phyloP scores from a whole-genome alignment of 345 rosid species.

The Brassica carinata region DNA sequence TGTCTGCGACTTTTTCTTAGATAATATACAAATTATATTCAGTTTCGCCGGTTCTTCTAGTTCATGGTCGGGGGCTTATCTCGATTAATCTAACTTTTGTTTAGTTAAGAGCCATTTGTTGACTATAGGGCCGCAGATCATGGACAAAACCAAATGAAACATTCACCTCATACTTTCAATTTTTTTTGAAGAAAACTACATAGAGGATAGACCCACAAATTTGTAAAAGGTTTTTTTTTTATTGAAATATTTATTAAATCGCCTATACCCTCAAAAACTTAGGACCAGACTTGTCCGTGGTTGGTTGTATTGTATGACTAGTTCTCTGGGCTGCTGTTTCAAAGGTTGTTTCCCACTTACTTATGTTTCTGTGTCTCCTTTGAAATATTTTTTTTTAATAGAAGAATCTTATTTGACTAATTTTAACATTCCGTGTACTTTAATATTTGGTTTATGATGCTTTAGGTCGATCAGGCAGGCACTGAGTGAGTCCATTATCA shows the following conservation, averaged over 20 bases:
- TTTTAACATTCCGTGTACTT: background rate
- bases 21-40: background rate
- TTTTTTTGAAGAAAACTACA: no score
- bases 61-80: constrained; percentile 37
- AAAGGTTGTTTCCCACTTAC: constrained; percentile 40
- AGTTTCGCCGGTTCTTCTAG: constrained; percentile 33
- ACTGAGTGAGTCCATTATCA: no score
- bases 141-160: no score
- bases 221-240: no score
- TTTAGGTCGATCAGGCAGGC: background rate
- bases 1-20: constrained; percentile 12
- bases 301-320: constrained; percentile 16
- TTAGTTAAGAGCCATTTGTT: background rate
- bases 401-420: background rate
- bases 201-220: no score
- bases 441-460: background rate
- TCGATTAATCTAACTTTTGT: constrained; percentile 21
- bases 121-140: no score
- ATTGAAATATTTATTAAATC: no score
- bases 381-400: background rate
- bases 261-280: no score
- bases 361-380: constrained; percentile 24
- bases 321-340: constrained; percentile 34
- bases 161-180: no score
- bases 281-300: no score